These are phyloP conservation scores for Cytospora paraplurivora DNA, from an alignment of 2,329 filamentous ascomycete species.

Conservation along the genomic window DNA sequence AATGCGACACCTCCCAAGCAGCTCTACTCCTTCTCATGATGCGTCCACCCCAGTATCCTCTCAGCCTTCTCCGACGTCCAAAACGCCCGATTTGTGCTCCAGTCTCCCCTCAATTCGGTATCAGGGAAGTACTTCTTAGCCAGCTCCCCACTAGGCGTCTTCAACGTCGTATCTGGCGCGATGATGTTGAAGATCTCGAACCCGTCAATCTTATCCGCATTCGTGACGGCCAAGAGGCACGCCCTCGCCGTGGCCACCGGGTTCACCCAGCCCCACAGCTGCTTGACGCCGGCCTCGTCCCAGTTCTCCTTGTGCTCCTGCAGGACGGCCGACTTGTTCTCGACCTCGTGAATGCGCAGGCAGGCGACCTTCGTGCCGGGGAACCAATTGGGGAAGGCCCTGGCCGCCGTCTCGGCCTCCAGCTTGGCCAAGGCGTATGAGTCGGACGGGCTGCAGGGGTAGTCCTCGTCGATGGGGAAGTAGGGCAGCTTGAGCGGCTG, in stretches of 20 bases:
- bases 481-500: conserved; percentile 40
- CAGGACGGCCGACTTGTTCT: conserved; percentile 35
- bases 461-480: conserved; percentile 42
- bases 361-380: conserved; percentile 42
- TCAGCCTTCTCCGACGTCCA: conserved; percentile 32
- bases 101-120: conserved; percentile 32
- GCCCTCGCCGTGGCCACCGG: conserved; percentile 40
- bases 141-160: conserved; percentile 5
- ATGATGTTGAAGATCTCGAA: conserved; percentile 41
- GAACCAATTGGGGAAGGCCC: conserved; percentile 40
- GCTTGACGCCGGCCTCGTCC: conserved; percentile 39
- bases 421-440: conserved; percentile 41
- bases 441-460: conserved; percentile 38
- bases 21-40: conserved; percentile 34
- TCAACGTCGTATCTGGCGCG: conserved; percentile 36
- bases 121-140: conserved; percentile 34
- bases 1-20: not conserved
- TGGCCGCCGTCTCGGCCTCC: conserved; percentile 40
- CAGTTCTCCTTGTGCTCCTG: conserved; percentile 39
- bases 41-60: conserved; percentile 28
- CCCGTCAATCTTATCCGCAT: conserved; percentile 31
- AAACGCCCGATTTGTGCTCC: conserved; percentile 34
- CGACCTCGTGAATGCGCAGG: conserved; percentile 43
- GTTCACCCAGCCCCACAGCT: conserved; percentile 42
- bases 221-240: conserved; percentile 39